Base-by-base conservation (phyloP, 208 protist species). In the Trypanosoma scelopori region DNA sequence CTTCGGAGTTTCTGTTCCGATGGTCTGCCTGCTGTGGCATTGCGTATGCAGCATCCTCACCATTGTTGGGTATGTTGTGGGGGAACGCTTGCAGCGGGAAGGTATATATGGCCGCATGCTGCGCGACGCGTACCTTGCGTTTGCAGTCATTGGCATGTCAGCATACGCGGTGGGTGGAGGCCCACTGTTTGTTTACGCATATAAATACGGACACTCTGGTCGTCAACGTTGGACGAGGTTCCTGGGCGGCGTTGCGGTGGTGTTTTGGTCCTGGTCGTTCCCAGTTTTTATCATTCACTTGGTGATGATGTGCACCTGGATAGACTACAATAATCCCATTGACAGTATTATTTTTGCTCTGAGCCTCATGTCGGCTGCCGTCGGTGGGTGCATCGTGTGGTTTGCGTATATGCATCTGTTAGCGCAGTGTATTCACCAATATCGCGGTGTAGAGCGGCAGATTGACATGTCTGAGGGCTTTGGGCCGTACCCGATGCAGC, bases 141-240 rank as follows among this genome's bases (percentile, higher is more conserved):
- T 95, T 56, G 50, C 65, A 32, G 68, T 91, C 63, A 73, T 92
- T 25, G 81, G 74, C 22, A 30, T 86, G 18, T 30, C 90, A 13
- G 46, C 57, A 1, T 92, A 81, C 52, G 84, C 49, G 3, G 27
- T 49, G 3, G 62, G 62, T 37, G 78, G 71, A 0, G 85, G 62
- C 6, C 89, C 89, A 25, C 69, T 92, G 18, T 89, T 93, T 65
- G 71, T 95, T 4, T 91, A 87, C 61, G 68, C 82, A 27, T 95
- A 92, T 73, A 92, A 91, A 65, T 95, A 95, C 62, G 84, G 82
- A n/a, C 47, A 57, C 4, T 84, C 79, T 1, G 62, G 65, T 18
- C 46, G 52, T 16, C 55, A 56, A 20, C 67, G 84, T 23, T 42
- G 67, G 18, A 70, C 46, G 12, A 51, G 81, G 5, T 48, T 91